phyloP scores from a whole-genome alignment of 192 early-diverging fungal species.

The Hyaloraphidium curvatum region DNA sequence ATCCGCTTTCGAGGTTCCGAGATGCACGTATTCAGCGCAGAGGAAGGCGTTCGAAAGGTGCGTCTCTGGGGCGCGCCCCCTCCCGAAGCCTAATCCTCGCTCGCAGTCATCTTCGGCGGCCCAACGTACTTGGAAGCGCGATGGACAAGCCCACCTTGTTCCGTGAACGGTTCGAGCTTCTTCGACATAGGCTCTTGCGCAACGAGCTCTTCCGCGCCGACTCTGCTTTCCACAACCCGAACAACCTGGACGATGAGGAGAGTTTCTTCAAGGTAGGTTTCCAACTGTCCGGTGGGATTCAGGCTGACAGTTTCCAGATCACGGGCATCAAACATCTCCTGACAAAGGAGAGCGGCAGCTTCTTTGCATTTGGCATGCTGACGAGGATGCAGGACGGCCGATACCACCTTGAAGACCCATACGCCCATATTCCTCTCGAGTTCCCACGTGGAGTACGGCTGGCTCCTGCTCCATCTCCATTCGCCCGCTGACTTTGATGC shows the following conservation, averaged over 20 bases:
- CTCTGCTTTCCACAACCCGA: conserved; percentile 24
- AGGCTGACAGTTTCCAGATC: conserved; percentile 19
- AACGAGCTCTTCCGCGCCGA: conserved; percentile 59
- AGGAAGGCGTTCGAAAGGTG: conserved; percentile 40
- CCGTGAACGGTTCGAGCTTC: conserved; percentile 54
- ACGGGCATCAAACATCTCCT: conserved; percentile 65
- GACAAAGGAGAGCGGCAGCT: conserved; percentile 40
- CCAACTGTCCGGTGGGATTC: neutral
- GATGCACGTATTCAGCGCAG: conserved; percentile 42
- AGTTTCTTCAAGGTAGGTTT: conserved; percentile 1
- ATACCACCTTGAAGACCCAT: conserved; percentile 67
- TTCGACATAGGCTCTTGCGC: conserved; percentile 59
- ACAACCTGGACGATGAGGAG: conserved; percentile 1
- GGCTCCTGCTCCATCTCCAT: neutral
- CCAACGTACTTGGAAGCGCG: conserved; percentile 34
- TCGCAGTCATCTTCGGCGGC: conserved; percentile 9
- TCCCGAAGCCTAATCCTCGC: neutral
- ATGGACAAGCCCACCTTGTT: conserved; percentile 43
- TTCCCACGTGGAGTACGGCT: conserved; percentile 27
- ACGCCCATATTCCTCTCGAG: conserved; percentile 56
- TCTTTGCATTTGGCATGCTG: conserved; percentile 75
- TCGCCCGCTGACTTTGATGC: neutral
- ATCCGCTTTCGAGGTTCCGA: conserved; percentile 52
- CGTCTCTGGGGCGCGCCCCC: neutral
- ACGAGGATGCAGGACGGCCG: conserved; percentile 60